phyloP scores from a whole-genome alignment of 2,329 filamentous ascomycete genomes.

The Cytospora schulzeri region DNA sequence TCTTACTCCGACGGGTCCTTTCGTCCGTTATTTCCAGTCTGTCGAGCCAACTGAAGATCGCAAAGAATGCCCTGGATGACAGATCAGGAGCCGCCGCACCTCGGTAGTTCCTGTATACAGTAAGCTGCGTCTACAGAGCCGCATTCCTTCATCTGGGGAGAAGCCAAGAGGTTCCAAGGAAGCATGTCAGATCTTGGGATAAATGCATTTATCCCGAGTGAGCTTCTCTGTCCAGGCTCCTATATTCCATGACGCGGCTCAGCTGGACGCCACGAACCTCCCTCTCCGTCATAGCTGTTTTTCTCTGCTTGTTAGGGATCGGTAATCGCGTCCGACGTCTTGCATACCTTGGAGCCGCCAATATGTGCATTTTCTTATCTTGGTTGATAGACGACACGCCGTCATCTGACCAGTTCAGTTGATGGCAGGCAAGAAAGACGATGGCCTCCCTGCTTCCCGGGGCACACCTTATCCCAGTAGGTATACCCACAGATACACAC shows the following conservation, averaged over 20 bases:
- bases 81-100: not conserved
- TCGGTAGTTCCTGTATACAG: not conserved
- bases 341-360: not conserved
- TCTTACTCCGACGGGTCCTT: not conserved
- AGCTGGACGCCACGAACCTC: not conserved
- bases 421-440: not conserved
- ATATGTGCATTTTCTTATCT: not conserved
- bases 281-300: not conserved
- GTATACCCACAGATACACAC: too few relatives aligned
- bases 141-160: not conserved
- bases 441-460: not conserved
- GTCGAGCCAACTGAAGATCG: not conserved
- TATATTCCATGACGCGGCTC: not conserved
- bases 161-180: not conserved
- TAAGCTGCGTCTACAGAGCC: not conserved
- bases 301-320: not conserved
- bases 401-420: not conserved
- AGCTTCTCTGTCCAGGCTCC: not conserved
- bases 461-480: not conserved
- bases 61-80: not conserved
- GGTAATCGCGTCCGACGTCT: not conserved
- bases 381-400: not conserved
- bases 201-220: not conserved
- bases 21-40: not conserved
- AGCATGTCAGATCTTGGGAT: not conserved